Conservation (phyloP, 1,284 basidiomycete genomes). For the Apiotrichum gamsii region DNA sequence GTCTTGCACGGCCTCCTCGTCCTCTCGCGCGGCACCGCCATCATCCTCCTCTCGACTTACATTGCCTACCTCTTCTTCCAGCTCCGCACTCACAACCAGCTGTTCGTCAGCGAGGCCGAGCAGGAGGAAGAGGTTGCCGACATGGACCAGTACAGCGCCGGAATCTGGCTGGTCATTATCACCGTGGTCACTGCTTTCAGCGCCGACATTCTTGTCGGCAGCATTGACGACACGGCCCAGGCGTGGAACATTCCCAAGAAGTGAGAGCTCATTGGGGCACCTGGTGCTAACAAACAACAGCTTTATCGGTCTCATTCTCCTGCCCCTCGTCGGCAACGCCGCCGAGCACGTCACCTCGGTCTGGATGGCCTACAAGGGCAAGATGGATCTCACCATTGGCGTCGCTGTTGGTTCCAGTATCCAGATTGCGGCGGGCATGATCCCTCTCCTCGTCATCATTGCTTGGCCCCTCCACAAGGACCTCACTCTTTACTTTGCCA, state of each 20-base stretch:
- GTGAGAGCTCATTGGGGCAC: conserved; percentile 1
- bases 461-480: conserved; percentile 74
- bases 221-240: conserved; percentile 80
- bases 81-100: conserved; percentile 53
- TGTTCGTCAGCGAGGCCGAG: conserved; percentile 51
- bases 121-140: conserved; percentile 54
- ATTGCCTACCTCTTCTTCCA: conserved; percentile 61
- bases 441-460: conserved; percentile 74
- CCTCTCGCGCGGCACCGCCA: conserved; percentile 77
- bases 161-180: conserved; percentile 53
- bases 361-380: conserved; percentile 80
- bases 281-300: conserved; percentile 15
- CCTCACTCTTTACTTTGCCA: conserved; percentile 70
- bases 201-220: conserved; percentile 65
- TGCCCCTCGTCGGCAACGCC: conserved; percentile 60
- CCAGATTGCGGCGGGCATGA: conserved; percentile 82
- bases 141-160: conserved; percentile 67
- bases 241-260: conserved; percentile 73
- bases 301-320: conserved; percentile 50
- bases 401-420: conserved; percentile 88
- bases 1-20: conserved; percentile 57
- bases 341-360: conserved; percentile 69
- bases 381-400: conserved; percentile 66
- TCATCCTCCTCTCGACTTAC: conserved; percentile 76
- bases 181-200: conserved; percentile 80